Base-by-base conservation (phyloP, 1,284 basidiomycete species). In the Puccinia polysora region DNA sequence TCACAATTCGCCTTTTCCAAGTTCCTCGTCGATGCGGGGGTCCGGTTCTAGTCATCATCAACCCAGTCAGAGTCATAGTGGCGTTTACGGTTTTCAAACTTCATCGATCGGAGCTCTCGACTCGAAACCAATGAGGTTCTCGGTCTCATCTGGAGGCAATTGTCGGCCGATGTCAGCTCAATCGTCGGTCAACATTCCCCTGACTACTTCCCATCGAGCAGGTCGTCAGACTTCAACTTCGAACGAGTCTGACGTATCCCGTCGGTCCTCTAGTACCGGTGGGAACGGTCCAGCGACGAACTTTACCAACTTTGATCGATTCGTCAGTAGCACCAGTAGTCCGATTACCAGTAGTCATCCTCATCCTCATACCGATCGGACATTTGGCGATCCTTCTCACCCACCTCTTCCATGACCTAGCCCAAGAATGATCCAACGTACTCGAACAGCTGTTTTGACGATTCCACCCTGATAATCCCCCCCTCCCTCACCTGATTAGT, bases 41-140 rank as follows among this genome's bases (percentile, higher is more conserved):
- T 34, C 43, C 1, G 55, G 62, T 4, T 50, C 30, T 23, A 32
- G 62, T 47, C 43, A 49, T 49, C 53, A 70, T 30, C 53, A 59
- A 14, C 67, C 53, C 18, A 70, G 67, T 40, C 67, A 70, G 25
- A 70, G 67, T 47, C 67, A 69, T 45, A 69, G 67, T 49, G 67
- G 67, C 10, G 34, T 58, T 2, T 70, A 59, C 30, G 67, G 67
- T 12, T 60, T 70, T 36, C 67, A 70, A 34, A 40, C 56, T 8
- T 45, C 38, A 47, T 60, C 67, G 4, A 38, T 23, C 15, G 53
- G 20, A 1, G 32, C 30, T 2, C 43, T 47, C n/a, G 43, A 30
- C 15, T 28, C 43, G 10, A 23, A 45, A n/a, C 40, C 55, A 1
- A 32, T 18, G 55, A 30, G 49, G 30, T 65, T 65, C 47, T 65